phyloP scores from a whole-genome alignment of 1,284 basidiomycete genomes.

The Farysia itapuensis region DNA sequence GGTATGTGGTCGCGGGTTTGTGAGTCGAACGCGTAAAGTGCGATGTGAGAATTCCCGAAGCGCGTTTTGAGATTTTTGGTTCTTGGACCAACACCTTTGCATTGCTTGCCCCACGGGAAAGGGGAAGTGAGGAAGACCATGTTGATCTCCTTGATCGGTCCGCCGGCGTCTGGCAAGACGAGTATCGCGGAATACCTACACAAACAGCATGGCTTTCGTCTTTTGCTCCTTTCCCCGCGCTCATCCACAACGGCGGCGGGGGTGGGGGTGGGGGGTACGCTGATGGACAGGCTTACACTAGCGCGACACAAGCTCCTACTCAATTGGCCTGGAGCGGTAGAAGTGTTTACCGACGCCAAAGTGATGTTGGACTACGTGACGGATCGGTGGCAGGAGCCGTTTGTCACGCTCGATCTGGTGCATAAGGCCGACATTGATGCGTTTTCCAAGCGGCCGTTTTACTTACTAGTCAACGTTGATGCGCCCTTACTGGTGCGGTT shows the following conservation, averaged over 20 bases:
- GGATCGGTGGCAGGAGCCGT: constrained; percentile 75
- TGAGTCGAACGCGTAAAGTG: too few relatives aligned
- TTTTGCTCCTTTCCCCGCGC: constrained; percentile 1
- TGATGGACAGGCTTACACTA: too few relatives aligned
- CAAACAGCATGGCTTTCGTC: constrained; percentile 61
- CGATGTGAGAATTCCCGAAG: too few relatives aligned
- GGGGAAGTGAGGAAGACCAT: too few relatives aligned
- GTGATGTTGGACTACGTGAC: constrained; percentile 77
- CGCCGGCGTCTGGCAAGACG: constrained; percentile 77
- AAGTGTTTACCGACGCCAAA: constrained; percentile 48
- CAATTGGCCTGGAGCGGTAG: neutral
- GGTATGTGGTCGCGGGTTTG: too few relatives aligned
- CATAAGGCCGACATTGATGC: constrained; percentile 67
- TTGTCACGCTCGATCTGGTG: constrained; percentile 77
- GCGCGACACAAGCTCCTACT: neutral
- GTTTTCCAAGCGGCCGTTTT: constrained; percentile 86
- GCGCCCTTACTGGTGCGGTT: constrained; percentile 70
- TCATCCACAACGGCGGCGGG: too few relatives aligned
- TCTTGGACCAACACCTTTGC: too few relatives aligned
- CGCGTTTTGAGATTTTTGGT: too few relatives aligned
- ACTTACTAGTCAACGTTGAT: constrained; percentile 81
- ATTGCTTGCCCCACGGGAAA: too few relatives aligned
- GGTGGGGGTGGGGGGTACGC: too few relatives aligned
- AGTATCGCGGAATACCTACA: constrained; percentile 75
- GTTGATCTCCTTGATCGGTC: constrained; percentile 87